Evolutionary conservation across 2,329 filamentous ascomycete genomes (phyloP), one percentile per base, ranked within the genome.

Genomic region (Akanthomyces lecanii): DNA sequence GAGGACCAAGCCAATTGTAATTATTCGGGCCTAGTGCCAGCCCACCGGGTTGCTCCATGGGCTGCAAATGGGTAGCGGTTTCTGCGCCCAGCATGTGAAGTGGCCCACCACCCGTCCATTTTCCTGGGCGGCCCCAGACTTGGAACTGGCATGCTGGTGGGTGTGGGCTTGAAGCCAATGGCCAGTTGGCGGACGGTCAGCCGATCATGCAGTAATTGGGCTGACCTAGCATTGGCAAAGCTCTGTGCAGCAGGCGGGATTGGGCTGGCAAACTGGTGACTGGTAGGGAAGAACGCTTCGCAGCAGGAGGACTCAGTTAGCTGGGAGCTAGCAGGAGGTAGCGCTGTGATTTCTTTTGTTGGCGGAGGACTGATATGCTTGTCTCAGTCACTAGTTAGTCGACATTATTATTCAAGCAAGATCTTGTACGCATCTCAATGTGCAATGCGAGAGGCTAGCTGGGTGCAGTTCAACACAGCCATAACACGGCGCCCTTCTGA

Each of bases 101-200:
- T 5, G 23, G 47, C 23, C 45, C 21, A 52, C 48, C 18, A 12
- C 25, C 25, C 58, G 40, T 50, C 28, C 42, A 36, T 40, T 44
- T 52, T 59, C 30, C 54, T 47, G 54, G 54, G 28, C 28, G 54
- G 54, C 55, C 57, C 57, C 57, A 8, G 48, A 60, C 47, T 52
- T 18, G 16, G 28, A 30, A 14, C 21, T 50, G 42, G 54, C 54
- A 16, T 14, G 42, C 14, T 33, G 38, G 57, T 28, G 42, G 28
- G 33, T 50, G 47, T 12, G 38, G 47, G 48, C 48, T 42, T 52
- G 2, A 18, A 21, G 48, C 58, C 58, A 61, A 61, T 61, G 50
- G 58, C 28, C 33, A 18, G 38, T 25, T 36, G 25, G 28, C 50
- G 50, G 50, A 61, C 28, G 50, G 58, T 55, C 59, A 61, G 50